A percentile compares a stretch with the other conserved stretches of the same genome.
phyloP scores from a whole-genome alignment of 768 basidiomycete species.

The Auricularia sp. region DNA sequence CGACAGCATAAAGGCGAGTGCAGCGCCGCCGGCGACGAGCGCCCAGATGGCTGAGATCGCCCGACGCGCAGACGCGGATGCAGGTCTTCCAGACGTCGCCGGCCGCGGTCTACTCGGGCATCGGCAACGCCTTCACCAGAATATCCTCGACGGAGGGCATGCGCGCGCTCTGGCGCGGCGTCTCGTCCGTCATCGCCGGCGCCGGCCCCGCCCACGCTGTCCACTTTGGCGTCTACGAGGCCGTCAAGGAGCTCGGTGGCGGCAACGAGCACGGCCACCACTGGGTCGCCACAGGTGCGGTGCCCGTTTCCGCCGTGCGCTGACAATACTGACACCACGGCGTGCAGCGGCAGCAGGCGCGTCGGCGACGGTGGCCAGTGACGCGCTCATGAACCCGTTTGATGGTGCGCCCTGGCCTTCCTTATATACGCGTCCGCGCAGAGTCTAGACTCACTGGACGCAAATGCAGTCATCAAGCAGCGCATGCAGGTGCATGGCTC shows the following conservation, averaged over 20 bases:
- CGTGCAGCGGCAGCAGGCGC: constrained; percentile 80
- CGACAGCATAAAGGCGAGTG: constrained; percentile 91
- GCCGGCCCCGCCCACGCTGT: constrained; percentile 98
- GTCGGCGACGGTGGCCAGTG: constrained; percentile 85
- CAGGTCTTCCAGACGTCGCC: constrained; percentile 88
- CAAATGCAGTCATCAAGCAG: constrained; percentile 84
- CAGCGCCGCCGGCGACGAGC: not conserved
- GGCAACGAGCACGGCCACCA: constrained; percentile 71
- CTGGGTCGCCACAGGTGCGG: constrained; percentile 81
- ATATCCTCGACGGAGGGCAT: constrained; percentile 94
- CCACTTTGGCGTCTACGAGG: constrained; percentile 94
- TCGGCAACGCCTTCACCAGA: constrained; percentile 82
- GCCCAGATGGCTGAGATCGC: not conserved
- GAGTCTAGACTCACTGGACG: constrained; percentile 9
- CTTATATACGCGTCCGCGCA: not conserved
- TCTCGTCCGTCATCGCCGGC: constrained; percentile 89
- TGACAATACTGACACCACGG: not conserved
- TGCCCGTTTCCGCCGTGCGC: not conserved
- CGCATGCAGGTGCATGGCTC: constrained; percentile 98
- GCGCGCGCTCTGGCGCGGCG: constrained; percentile 88
- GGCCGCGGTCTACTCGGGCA: constrained; percentile 76
- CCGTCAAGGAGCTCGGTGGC: constrained; percentile 85
- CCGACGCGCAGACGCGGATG: constrained; percentile 81
- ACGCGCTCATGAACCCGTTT: constrained; percentile 99
- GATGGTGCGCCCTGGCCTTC: constrained; percentile 57